Evolutionary conservation across 2,329 filamentous ascomycete species (phyloP), one percentile per base, ranked within the genome.

Genomic region (Trichoderma atroviride): DNA sequence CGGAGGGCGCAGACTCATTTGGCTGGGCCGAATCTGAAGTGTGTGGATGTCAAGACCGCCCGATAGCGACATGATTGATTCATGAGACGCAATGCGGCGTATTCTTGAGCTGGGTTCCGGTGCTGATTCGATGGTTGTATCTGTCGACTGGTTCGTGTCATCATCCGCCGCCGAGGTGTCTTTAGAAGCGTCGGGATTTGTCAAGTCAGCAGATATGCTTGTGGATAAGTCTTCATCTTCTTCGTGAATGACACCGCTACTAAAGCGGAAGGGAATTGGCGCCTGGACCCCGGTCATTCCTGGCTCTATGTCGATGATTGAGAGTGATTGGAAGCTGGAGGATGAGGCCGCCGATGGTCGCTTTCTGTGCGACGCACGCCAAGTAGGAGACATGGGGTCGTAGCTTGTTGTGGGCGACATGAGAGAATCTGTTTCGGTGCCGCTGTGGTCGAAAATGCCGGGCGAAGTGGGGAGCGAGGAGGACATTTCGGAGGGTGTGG

Each of bases 11-110:
- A 88, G 76, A 27, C 90, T 87, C 70, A 96, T 86, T 75, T 96
- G 92, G 40, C 91, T 92, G 0, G 93, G 92, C 4, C 92, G 88
- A 1, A 86, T 85, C 74, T 91, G 90, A 5, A 96, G 84, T 0
- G 92, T 94, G 78, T 97, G 94, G 61, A 97, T 96, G 76, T 97
- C 95, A 78, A 97, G 90, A 2, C 94, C 94, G 4, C 93, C 94
- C 0, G 90, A 88, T 1, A 97, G 86, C 0, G 94, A 97, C 73
- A 97, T 87, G 71, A 97, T 90, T 22, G 93, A 97, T 77, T 97
- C 94, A 74, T 97, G 93, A 1, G 94, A 97, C 2, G 89, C 77
- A 3, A 89, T 85, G 37, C 91, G 89, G 52, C 88, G 91, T 4
- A 94, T 79, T 2, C 80, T 79, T 65, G 81, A 82, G 68, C 78